Evolutionary conservation across 73 alveolate species (phyloP).

Genomic region (Paramecium primaurelia): DNA sequence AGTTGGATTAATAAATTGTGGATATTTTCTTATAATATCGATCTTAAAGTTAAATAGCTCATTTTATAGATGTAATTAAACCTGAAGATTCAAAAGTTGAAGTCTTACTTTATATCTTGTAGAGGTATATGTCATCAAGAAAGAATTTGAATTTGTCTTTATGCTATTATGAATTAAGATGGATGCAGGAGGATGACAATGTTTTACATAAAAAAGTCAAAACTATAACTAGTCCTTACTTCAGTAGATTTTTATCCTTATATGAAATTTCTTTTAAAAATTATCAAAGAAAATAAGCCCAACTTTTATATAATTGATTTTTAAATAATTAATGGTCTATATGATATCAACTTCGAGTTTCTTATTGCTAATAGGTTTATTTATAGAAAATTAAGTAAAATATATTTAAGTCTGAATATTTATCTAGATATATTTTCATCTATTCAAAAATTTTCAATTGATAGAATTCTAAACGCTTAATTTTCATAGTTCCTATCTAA

Average conservation of each 20-base stretch:
- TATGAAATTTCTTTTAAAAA: not conserved
- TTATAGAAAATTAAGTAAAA: not conserved
- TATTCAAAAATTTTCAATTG: not conserved
- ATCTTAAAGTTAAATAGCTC: not conserved
- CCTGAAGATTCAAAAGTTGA: conserved; percentile 41
- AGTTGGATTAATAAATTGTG: not conserved
- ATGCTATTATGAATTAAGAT: not conserved
- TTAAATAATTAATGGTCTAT: not conserved
- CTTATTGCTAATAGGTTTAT: not conserved
- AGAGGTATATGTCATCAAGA: not conserved
- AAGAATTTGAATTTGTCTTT: not conserved
- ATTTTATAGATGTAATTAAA: not conserved
- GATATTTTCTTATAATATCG: not conserved
- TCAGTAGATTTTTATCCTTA: not conserved
- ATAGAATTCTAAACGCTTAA: not conserved
- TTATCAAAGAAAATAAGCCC: not conserved
- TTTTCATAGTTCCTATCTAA: not conserved
- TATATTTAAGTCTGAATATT: not conserved
- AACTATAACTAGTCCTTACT: not conserved
- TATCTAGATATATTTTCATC: not conserved
- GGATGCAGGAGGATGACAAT: conserved; percentile 2
- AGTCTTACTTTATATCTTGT: not conserved
- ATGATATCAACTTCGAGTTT: not conserved
- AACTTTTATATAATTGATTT: not conserved
- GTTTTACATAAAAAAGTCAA: not conserved